Conservation (phyloP, 768 basidiomycete genomes). For the Leccinum disarticulatum region DNA sequence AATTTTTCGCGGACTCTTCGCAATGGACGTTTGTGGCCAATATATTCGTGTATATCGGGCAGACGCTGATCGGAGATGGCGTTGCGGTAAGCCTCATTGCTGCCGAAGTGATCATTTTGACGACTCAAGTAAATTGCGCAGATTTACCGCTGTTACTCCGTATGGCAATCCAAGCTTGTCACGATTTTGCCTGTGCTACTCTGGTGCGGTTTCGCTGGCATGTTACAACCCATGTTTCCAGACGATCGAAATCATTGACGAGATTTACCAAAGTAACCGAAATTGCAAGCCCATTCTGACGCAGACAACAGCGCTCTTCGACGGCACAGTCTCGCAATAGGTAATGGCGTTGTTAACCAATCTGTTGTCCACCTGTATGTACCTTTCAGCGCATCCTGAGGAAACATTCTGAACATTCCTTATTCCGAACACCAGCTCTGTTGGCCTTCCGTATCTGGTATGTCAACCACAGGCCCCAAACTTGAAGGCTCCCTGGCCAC, state of each 20-base stretch:
- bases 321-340: not conserved
- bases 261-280: constrained; percentile 12
- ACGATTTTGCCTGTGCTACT: not conserved
- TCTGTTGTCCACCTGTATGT: constrained; percentile 1
- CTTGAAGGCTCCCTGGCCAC: not conserved
- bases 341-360: constrained; percentile 1
- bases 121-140: not conserved
- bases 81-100: not conserved
- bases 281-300: constrained; percentile 12
- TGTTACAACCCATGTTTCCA: not conserved
- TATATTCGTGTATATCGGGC: not conserved
- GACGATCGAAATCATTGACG: not conserved
- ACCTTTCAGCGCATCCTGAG: not conserved
- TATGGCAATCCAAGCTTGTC: not conserved
- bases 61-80: not conserved
- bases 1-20: not conserved
- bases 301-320: not conserved
- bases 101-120: not conserved
- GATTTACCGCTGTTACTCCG: not conserved
- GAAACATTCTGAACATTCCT: not conserved
- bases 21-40: not conserved
- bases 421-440: not conserved
- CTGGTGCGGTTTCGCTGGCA: not conserved
- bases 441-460: not conserved
- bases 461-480: not conserved